These are phyloP conservation scores for Rhytidhysteron rufulum DNA, from an alignment of 2,329 filamentous ascomycete genomes.

Conservation along the genomic window DNA sequence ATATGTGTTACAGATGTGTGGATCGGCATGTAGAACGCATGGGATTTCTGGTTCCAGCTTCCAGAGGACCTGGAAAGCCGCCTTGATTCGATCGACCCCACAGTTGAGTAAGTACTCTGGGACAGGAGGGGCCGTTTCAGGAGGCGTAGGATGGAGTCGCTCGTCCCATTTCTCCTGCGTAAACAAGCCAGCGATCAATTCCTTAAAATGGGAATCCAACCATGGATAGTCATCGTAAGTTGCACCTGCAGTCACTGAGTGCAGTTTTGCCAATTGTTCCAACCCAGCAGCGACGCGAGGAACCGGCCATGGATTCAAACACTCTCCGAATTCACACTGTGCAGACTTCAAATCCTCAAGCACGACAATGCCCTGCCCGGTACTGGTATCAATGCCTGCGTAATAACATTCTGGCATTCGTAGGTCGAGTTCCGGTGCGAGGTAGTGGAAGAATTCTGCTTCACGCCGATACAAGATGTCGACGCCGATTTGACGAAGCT, in stretches of 20 bases:
- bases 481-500: background rate
- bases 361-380: conserved; percentile 12
- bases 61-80: conserved; percentile 37
- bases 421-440: conserved; percentile 8
- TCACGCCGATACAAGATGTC: conserved; percentile 11
- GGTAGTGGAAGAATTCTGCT: conserved; percentile 12
- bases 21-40: conserved; percentile 42
- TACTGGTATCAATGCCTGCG: conserved; percentile 8
- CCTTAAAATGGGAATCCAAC: conserved; percentile 34
- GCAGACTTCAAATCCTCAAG: conserved; percentile 10
- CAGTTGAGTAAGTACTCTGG: conserved; percentile 38
- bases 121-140: conserved; percentile 31
- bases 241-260: conserved; percentile 38
- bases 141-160: too few relatives aligned
- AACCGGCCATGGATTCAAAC: conserved; percentile 7
- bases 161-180: conserved; percentile 29
- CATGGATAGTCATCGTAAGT: conserved; percentile 24
- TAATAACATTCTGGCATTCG: conserved; percentile 8
- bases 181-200: conserved; percentile 13
- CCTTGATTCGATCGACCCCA: conserved; percentile 30
- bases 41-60: conserved; percentile 34
- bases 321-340: conserved; percentile 7
- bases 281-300: conserved; percentile 14
- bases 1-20: conserved; percentile 44
- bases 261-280: conserved; percentile 39